Base-by-base conservation (phyloP, 1,284 basidiomycete species). In the Trametes pubescens region DNA sequence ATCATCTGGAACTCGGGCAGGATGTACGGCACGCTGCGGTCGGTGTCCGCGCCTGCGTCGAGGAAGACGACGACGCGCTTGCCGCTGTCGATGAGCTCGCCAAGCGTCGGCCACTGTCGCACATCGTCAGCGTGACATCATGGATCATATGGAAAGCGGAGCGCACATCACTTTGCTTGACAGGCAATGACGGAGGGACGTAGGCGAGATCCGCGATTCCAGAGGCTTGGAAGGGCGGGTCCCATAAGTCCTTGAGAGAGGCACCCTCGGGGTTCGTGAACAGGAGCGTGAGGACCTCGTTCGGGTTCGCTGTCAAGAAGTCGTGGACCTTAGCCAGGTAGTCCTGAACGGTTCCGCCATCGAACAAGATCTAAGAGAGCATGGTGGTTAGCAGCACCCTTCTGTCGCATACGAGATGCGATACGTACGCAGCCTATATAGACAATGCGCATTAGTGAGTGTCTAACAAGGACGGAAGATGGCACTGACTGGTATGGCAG, bases 21-120 rank as follows among this genome's bases (percentile, higher is more conserved):
- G 64, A 94, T 85, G 73, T 87, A 93, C 22, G 87, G 81, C 1
- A 85, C 83, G 34, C 72, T 71, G 67, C 79, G 66, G 67, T 75
- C 76, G 16, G 71, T 75, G 51, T 84, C 81, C 7, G 82, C 82
- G 29, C 80, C 81, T 51, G 83, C 78, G 71, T 93, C 89, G 70
- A 94, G 79, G 75, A 93, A 93, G n/a, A 87, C 84, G 9, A 94
- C 83, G 16, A 93, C 81, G 9, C 86, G 81, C 71, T 83, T 91
- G 3, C 87, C 87, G 21, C 77, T 76, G 71, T 87, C 83, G 69
- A 94, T 89, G 73, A 94, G 74, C 16, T 83, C 74, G n/a, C 89
- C 87, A 13, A 94, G 82, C 0, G 91, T 92, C 0, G 92, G 93
- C 92, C 92, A 94, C 48, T 84, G 24, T 46, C 34, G 22, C 29